Base-by-base conservation (phyloP, 1,284 basidiomycete species). In the Porogramme epimiltina region DNA sequence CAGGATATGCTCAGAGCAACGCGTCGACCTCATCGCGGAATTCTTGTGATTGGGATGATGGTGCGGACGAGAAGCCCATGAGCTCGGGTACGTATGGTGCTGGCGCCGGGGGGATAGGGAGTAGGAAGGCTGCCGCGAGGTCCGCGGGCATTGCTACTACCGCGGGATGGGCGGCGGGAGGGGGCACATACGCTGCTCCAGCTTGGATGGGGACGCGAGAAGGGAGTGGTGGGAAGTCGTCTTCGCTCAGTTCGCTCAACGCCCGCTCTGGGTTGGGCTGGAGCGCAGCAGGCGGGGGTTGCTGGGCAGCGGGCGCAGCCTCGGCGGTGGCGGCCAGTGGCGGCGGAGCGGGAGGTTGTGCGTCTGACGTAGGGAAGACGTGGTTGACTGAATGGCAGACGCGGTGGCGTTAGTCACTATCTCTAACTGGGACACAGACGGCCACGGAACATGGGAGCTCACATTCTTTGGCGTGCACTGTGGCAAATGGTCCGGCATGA, bases 381-480 rank as follows among this genome's bases (percentile, higher is more conserved):
- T 81, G 81, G 56, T 81, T 82, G 61, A 74, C 79, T 81, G 52
- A 3, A 23, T 22, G 56, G 49, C 20, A 10, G n/a, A 40, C 16
- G 38, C 45, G 18, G 28, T 37, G 40, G 37, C 28, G 28, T 13
- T 13, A 13, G 28, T 31, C 10, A 37, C 9, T 9, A 37, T 16
- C 9, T 6, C 5, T 16, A 6, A 9, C 9, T 16, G n/a, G 34
- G 6, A 10, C 34, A 9, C 34, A 18, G 5, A 37, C 9, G 16
- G 10, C 9, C 34, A 16, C 34, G 34, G 34, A 19, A 42, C 15
- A 31, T 47, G 3, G 46, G 20, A 16, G 71, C 83, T 69, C 59
- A 88, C 87, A 90, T 69, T 89, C 85, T 67, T 74, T 84, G 20
- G 86, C 84, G 64, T 89, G 87, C 5, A 70, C 87, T 87, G 48